Conservation (phyloP, 2,329 filamentous ascomycete species). For the Ophiocordyceps sinensis region DNA sequence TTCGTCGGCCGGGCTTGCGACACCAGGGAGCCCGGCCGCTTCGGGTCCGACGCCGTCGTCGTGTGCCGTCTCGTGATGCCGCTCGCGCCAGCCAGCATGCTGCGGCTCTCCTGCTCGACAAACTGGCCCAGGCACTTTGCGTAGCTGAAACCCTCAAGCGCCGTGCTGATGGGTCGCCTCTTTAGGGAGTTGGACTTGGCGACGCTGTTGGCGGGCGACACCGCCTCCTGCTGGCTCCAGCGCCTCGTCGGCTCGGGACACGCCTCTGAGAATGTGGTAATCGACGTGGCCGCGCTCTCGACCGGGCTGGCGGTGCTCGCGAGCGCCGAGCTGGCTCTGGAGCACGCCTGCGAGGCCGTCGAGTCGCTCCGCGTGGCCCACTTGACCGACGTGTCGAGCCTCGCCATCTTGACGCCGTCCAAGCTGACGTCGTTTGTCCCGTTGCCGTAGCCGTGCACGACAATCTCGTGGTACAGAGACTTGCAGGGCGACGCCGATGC, state of each 20-base stretch:
- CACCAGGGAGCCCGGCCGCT: conserved; percentile 7
- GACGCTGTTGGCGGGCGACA: not conserved
- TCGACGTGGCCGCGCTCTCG: conserved; percentile 12
- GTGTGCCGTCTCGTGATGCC: conserved; percentile 9
- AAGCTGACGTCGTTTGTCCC: conserved; percentile 27
- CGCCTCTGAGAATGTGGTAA: conserved; percentile 6
- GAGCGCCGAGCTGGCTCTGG: conserved; percentile 10
- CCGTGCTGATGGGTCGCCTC: conserved; percentile 13
- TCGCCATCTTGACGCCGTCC: conserved; percentile 3
- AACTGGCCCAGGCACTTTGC: conserved; percentile 12
- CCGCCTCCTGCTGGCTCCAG: conserved; percentile 13
- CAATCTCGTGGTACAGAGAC: conserved; percentile 31
- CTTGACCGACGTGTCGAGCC: conserved; percentile 2
- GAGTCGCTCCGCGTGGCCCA: conserved; percentile 12
- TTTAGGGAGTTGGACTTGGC: conserved; percentile 6
- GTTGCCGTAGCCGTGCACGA: conserved; percentile 39
- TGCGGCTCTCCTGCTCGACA: conserved; percentile 8
- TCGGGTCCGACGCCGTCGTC: conserved; percentile 9
- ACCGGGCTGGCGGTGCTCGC: conserved; percentile 12
- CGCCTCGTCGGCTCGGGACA: conserved; percentile 9
- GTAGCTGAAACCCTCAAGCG: conserved; percentile 13
- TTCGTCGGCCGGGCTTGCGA: conserved; percentile 5
- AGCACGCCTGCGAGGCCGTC: conserved; percentile 11
- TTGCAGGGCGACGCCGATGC: conserved; percentile 5
- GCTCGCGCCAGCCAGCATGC: conserved; percentile 1